These are phyloP conservation scores for Achaetomiella virescens DNA, from an alignment of 495 filamentous ascomycete genomes.

Conservation along the genomic window DNA sequence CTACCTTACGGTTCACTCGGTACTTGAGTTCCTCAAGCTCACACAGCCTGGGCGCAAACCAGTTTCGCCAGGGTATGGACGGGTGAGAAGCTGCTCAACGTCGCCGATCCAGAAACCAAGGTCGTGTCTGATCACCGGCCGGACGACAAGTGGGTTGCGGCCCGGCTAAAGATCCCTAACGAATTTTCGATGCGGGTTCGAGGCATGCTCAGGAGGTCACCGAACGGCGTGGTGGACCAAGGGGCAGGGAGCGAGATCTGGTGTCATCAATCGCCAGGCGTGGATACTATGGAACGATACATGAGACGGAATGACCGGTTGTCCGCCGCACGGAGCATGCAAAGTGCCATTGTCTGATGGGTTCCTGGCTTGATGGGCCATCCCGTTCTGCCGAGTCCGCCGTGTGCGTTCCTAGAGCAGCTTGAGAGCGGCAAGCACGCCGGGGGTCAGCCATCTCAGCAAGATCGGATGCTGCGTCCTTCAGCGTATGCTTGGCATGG, in stretches of 20 bases:
- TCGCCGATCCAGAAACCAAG: slow-evolving; percentile 26
- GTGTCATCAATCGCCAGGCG: slow-evolving; percentile 42
- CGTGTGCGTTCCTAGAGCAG: background rate
- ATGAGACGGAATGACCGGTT: slow-evolving; percentile 6
- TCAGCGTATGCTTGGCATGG: slow-evolving; percentile 7
- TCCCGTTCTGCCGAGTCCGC: slow-evolving; percentile 21
- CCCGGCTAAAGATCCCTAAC: slow-evolving; percentile 42
- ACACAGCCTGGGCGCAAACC: slow-evolving; percentile 35
- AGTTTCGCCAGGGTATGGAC: slow-evolving; percentile 30
- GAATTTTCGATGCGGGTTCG: slow-evolving; percentile 37
- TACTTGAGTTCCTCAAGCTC: slow-evolving; percentile 45
- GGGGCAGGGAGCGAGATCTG: slow-evolving; percentile 41
- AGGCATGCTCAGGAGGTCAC: slow-evolving; percentile 25
- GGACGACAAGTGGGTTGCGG: slow-evolving; percentile 41
- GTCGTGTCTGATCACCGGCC: slow-evolving; percentile 41
- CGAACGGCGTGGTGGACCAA: slow-evolving; percentile 31
- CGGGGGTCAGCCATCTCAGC: background rate
- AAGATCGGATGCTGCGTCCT: slow-evolving; percentile 2
- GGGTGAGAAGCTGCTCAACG: slow-evolving; percentile 37
- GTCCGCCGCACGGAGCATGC: background rate
- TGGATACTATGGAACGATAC: slow-evolving; percentile 25
- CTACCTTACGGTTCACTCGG: slow-evolving; percentile 50
- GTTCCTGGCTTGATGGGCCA: slow-evolving; percentile 12
- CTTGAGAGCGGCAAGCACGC: background rate
- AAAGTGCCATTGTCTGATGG: slow-evolving; percentile 9